A percentile compares a stretch with the other conserved stretches of the same genome.
Evolutionary conservation across 2,329 filamentous ascomycete species (phyloP).

Genomic region (Colletotrichum cereale): DNA sequence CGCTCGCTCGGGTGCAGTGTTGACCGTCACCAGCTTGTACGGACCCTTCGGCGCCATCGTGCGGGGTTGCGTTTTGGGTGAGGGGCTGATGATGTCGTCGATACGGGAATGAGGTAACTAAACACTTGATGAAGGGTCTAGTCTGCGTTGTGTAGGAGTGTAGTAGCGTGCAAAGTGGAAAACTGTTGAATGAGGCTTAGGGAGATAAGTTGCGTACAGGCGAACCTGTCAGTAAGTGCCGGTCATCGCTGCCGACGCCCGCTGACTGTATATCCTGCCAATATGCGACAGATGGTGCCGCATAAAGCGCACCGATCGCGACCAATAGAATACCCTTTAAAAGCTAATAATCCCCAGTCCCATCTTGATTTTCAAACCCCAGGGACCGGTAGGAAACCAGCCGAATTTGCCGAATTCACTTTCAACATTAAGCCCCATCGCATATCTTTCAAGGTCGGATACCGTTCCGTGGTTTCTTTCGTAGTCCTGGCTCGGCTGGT

Average conservation of each 20-base stretch:
- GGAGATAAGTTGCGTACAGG: neutral
- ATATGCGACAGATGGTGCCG: neutral
- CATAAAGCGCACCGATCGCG: constrained; percentile 2
- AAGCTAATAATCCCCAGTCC: neutral
- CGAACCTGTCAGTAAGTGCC: neutral
- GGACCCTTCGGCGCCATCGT: constrained; percentile 61
- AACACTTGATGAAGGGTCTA: too few species aligned
- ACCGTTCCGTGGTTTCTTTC: neutral
- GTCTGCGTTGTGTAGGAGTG: too few species aligned
- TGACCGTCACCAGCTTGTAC: constrained; percentile 75
- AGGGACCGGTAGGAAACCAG: neutral
- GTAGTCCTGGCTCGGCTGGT: neutral
- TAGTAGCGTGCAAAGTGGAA: too few species aligned
- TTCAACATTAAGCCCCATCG: neutral
- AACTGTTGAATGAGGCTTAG: neutral
- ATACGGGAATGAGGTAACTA: neutral
- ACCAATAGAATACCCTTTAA: neutral
- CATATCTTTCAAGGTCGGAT: neutral
- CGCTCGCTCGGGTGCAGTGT: constrained; percentile 75
- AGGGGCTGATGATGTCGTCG: neutral
- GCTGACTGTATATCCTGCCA: neutral
- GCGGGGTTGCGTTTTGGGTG: constrained; percentile 10
- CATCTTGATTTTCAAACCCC: neutral
- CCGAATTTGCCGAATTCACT: constrained; percentile 21
- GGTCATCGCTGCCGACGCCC: neutral